Evolutionary conservation across 1,139 yeast species (phyloP), one percentile per base, ranked within the genome.

Genomic region (Yamadazyma jaroonii): DNA sequence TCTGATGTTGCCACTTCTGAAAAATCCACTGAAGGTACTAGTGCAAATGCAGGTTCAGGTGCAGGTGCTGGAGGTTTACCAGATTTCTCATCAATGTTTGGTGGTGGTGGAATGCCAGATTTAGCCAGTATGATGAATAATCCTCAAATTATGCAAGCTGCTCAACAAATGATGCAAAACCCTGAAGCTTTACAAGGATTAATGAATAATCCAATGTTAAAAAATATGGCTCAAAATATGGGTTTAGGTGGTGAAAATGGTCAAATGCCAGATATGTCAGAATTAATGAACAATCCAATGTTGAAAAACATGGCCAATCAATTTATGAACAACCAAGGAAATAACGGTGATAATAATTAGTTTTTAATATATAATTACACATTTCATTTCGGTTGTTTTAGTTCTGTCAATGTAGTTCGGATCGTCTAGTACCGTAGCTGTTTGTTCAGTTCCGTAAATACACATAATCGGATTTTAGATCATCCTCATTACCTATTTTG

Each of bases 71-170:
- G 77, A 34, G 73, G 92, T 6, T 57, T 83, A 62, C 88, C 90
- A 40, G 95, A 86, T 53, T 63, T 88, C 17, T 64, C 84, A 12
- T 61, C 67, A 32, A 68, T 82, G 79, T 65, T 81, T 45, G 78
- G 77, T 35, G 83, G 81, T 37, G 85, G 86, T 37, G 86, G 87
- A 36, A 70, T 77, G 69, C 79, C 79, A 40, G 56, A 61, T 37
- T 59, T 76, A 34, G 57, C 72, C 10, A 80, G 80, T 13, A 64
- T 90, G 69, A 74, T 92, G 82, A 83, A 77, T 65, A 88, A 90
- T 64, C 97, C 97, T 12, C 89, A 83, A 61, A 61, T 92, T 43
- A 84, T 84, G 87, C 88, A 85, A 64, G 94, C 95, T 54, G 97
- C 97, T 29, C 94, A 88, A 61, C 80, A 80, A 56, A 78, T 92